Evolutionary conservation across 2,329 filamentous ascomycete genomes (phyloP), one percentile per base, ranked within the genome.

Genomic region (Aspergillus costaricaensis): DNA sequence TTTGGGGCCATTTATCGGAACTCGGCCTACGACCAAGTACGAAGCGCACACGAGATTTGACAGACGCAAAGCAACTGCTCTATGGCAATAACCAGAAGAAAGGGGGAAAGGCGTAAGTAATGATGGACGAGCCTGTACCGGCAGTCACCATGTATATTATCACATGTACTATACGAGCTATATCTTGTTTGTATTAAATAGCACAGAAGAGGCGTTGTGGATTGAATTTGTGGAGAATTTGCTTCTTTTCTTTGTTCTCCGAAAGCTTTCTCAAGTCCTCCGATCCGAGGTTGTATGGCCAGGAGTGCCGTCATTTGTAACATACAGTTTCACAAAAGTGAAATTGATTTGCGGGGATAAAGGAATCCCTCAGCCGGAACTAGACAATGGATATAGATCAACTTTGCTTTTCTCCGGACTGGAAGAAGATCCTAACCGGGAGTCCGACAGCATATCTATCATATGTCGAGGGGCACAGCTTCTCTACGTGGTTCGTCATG

Each of bases 11-110:
- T 27, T 73, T 81, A 72, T 68, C 73, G 25, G 78, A 81, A 65
- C 66, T 81, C 65, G 86, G 86, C 2, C 76, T 86, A 60, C 82
- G 84, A 65, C 84, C 85, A n/a, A 81, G 79, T 66, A 84, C 81
- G 75, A 79, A 81, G 60, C 77, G 63, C 3, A 64, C 70, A 12
- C 59, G 66, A 19, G 49, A 61, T 2, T 53, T 68, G 43, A 67
- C 67, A 1, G 74, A 76, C 60, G 58, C 63, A 5, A 66, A 68
- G 14, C 58, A 64, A 15, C 44, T 76, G 23, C 71, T 75, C 54
- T 66, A 68, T 36, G 54, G 58, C 4, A 15, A 27, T 10, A 58
- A 68, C 3, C 3, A 12, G 7, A 58, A 64, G 1, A 60, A 68
- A 14, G 19, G 25, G 17, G 25, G 36, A 15, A 27, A 52, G 52